Evolutionary conservation across 169 alveolate species (phyloP), one percentile per base, ranked within the genome.

Genomic region (Amoebophrya sp.): DNA sequence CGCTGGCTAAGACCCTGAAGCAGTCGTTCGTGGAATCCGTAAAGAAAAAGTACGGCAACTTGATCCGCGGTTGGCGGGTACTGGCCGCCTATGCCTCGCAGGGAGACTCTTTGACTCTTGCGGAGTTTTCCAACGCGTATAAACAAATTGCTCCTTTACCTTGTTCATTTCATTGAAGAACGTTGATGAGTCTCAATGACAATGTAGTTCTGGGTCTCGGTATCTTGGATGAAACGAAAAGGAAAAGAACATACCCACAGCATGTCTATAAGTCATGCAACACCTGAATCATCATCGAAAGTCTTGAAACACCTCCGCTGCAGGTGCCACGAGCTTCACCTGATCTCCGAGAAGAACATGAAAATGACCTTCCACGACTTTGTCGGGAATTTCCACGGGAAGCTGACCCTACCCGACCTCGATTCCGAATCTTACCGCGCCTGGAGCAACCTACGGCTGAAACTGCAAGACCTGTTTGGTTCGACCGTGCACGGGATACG

Each of bases 341-440:
- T 66, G 83, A n/a, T 66, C 38, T 66, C 83, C 35, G 83, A 2
- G 1, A 1, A 2, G 39, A 66, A 66, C 35, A n/a, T 25, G 83
- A 66, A 66, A 25, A 66, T 66, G 83, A 66, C 83, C 32, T 66
- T 66, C 83, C 83, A n/a, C 83, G 83, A 66, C 12, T 18, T 66
- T 25, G 83, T 25, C 38, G 32, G 83, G 35, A 66, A 25, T 25
- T 66, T 66, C 83, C 1, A 18, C 35, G 83, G 39, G 32, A 66
- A 66, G 83, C 83, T 66, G 35, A 18, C 38, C 10, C 35, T 66
- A 25, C 83, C 29, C 32, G 83, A 66, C 32, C 32, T 66, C 32
- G 83, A 66, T 25, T 25, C 29, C 38, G 83, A 66, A 25, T 2
- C 38, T 3, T 66, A 66, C 83, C 83, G 83, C 38, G 35, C 18